phyloP scores from a whole-genome alignment of 805 yeast species.

The Starmera pachycereana region DNA sequence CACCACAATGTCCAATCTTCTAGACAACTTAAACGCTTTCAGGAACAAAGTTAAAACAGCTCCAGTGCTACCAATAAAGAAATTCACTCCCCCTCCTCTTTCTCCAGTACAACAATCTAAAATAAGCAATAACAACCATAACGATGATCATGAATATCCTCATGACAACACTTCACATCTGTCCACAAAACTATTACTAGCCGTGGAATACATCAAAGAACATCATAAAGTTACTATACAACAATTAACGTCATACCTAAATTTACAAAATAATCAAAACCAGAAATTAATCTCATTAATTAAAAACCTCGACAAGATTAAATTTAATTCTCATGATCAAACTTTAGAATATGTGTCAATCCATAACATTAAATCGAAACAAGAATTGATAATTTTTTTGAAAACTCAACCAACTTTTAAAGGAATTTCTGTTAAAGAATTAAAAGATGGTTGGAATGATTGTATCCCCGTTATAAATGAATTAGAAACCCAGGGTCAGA shows the following conservation, averaged over 20 bases:
- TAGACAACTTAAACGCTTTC: slow-evolving; percentile 57
- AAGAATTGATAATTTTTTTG: slow-evolving; percentile 64
- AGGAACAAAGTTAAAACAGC: slow-evolving; percentile 49
- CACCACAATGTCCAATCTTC: slow-evolving; percentile 22
- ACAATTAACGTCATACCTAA: slow-evolving; percentile 59
- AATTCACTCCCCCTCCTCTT: slow-evolving; percentile 13
- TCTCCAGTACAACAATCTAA: slow-evolving; percentile 1
- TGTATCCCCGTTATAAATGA: slow-evolving; percentile 71
- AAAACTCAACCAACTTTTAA: slow-evolving; percentile 77
- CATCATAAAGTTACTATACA: slow-evolving; percentile 52
- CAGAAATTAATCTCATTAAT: slow-evolving; percentile 62
- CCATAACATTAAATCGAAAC: slow-evolving; percentile 76
- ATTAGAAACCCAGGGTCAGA: slow-evolving; percentile 65
- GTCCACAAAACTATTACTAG: slow-evolving; percentile 80
- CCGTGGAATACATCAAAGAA: slow-evolving; percentile 79
- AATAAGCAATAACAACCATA: slow-evolving; percentile 5
- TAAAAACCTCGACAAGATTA: slow-evolving; percentile 67
- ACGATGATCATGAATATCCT: slow-evolving; percentile 13
- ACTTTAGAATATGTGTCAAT: slow-evolving; percentile 82
- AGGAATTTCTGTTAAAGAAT: slow-evolving; percentile 65
- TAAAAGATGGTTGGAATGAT: slow-evolving; percentile 90
- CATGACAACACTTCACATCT: slow-evolving; percentile 38
- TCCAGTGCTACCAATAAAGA: slow-evolving; percentile 35
- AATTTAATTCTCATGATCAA: slow-evolving; percentile 46
- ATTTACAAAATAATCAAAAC: slow-evolving; percentile 36